Conservation (phyloP, 768 basidiomycete species). For the Imleria badia region DNA sequence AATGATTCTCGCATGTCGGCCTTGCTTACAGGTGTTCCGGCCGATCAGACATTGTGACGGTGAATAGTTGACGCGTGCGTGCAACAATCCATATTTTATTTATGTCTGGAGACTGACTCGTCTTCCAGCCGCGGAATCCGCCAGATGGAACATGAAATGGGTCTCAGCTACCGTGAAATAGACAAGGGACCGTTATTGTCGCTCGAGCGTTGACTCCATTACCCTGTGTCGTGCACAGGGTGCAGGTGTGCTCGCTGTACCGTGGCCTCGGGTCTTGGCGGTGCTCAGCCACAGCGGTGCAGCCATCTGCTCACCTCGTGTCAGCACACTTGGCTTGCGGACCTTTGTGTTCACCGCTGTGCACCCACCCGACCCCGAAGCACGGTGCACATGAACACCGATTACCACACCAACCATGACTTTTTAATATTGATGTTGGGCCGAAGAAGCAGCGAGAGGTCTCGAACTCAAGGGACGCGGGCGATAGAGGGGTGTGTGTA, state of each 20-base stretch:
- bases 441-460: slow-evolving; percentile 8
- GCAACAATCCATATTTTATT: neutral
- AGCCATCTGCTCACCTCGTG: slow-evolving; percentile 20
- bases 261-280: slow-evolving; percentile 2
- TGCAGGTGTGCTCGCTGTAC: neutral
- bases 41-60: neutral
- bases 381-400: slow-evolving; percentile 2
- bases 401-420: slow-evolving; percentile 10
- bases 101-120: neutral
- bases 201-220: slow-evolving; percentile 1
- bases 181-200: neutral
- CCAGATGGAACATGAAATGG: neutral
- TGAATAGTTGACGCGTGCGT: slow-evolving; percentile 4
- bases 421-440: slow-evolving; percentile 23
- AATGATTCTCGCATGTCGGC: neutral
- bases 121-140: slow-evolving; percentile 8
- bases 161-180: neutral
- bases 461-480: slow-evolving; percentile 11
- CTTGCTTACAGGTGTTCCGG: neutral
- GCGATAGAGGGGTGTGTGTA: slow-evolving; percentile 2
- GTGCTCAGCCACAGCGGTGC: slow-evolving; percentile 2
- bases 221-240: neutral
- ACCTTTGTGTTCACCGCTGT: slow-evolving; percentile 3
- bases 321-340: neutral
- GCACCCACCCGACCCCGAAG: slow-evolving; percentile 13